phyloP scores from a whole-genome alignment of 2,329 filamentous ascomycete species.

The Arthrocladium fulminans region DNA sequence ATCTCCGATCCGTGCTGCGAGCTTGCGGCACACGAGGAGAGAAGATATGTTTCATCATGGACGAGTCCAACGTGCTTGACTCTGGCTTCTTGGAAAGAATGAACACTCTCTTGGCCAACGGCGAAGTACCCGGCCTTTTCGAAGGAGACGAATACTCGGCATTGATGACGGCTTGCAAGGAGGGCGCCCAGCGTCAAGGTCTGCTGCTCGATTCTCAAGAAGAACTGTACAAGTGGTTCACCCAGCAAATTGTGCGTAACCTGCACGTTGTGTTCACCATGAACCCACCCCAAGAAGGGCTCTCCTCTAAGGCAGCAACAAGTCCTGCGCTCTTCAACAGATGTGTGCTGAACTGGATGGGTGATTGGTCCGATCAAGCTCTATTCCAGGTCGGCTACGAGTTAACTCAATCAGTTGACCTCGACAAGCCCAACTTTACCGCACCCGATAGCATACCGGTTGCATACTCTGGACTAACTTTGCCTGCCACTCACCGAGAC shows the following conservation, averaged over 20 bases:
- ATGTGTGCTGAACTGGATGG: slow-evolving; percentile 99
- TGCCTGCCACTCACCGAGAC: slow-evolving; percentile 85
- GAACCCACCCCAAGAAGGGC: slow-evolving; percentile 93
- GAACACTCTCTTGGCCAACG: slow-evolving; percentile 97
- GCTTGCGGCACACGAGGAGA: slow-evolving; percentile 95
- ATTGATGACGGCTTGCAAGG: slow-evolving; percentile 98
- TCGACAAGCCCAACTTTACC: slow-evolving; percentile 76
- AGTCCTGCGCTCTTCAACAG: slow-evolving; percentile 98
- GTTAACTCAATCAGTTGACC: slow-evolving; percentile 88
- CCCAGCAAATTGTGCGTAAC: slow-evolving; percentile 97
- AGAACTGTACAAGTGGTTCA: slow-evolving; percentile 99
- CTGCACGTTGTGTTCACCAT: slow-evolving; percentile 99
- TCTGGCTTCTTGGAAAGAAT: slow-evolving; percentile 98
- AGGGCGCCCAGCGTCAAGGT: slow-evolving; percentile 92
- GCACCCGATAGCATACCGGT: slow-evolving; percentile 89
- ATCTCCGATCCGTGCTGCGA: slow-evolving; percentile 84
- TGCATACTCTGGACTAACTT: slow-evolving; percentile 72
- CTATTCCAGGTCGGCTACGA: slow-evolving; percentile 96
- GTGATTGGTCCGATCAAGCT: slow-evolving; percentile 98
- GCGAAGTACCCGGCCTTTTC: slow-evolving; percentile 97
- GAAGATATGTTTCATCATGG: slow-evolving; percentile 99
- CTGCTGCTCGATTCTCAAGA: slow-evolving; percentile 93
- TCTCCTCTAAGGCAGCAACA: slow-evolving; percentile 93
- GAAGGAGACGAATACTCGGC: slow-evolving; percentile 98
- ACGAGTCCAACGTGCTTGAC: slow-evolving; percentile 96